phyloP scores from a whole-genome alignment of 257 asterid species.

The Solanum commersonii region DNA sequence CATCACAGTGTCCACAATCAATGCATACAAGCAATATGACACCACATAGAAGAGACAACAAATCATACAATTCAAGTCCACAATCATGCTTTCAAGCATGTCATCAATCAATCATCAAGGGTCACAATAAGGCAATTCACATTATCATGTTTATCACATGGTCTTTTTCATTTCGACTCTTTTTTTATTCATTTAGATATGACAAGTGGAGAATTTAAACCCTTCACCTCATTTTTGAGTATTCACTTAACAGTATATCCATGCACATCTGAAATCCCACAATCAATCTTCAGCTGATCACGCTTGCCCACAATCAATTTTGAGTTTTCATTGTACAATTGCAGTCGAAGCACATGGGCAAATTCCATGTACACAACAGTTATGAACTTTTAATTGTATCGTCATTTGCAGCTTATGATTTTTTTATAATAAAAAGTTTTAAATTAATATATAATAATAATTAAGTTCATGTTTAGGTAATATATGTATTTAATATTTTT shows the following conservation, averaged over 20 bases:
- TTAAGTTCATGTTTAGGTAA: neutral
- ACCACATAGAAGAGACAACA: neutral
- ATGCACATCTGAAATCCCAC: constrained; percentile 7
- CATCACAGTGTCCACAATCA: neutral
- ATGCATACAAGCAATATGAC: neutral
- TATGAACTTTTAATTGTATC: no score
- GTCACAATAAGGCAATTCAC: neutral
- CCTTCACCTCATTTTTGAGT: neutral
- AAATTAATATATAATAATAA: neutral
- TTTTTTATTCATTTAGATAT: neutral
- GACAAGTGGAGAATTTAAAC: neutral
- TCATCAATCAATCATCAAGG: neutral
- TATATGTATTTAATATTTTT: neutral
- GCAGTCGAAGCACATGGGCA: neutral
- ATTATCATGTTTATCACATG: neutral
- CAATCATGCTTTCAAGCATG: neutral
- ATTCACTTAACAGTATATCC: neutral
- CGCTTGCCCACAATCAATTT: neutral
- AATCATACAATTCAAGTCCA: neutral
- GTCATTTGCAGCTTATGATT: neutral
- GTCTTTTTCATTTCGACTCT: neutral
- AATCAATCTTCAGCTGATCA: constrained; percentile 52
- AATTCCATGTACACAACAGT: neutral
- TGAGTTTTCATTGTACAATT: neutral
- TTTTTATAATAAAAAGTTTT: neutral